These are phyloP conservation scores for Alternaria triticina DNA, from an alignment of 2,329 filamentous ascomycete species.

Conservation along the genomic window DNA sequence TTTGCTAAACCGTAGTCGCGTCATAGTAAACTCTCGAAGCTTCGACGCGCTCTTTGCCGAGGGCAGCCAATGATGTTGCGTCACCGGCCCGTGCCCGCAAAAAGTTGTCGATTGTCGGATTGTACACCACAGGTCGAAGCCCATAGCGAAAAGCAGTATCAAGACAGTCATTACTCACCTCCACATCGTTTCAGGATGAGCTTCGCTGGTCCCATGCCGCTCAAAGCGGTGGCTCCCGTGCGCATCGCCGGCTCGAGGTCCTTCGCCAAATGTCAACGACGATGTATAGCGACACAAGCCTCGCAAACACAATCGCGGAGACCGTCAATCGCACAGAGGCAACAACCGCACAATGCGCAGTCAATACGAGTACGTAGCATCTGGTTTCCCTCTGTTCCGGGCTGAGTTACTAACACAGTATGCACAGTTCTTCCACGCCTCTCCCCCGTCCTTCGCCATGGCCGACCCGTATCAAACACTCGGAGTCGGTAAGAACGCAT, in stretches of 20 bases:
- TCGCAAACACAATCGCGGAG: constrained; percentile 34
- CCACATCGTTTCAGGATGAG: constrained; percentile 36
- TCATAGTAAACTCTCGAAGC: constrained; percentile 14
- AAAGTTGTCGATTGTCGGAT: constrained; percentile 18
- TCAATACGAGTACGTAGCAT: constrained; percentile 39
- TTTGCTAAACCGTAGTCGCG: neutral
- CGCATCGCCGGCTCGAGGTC: constrained; percentile 37
- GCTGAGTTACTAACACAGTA: constrained; percentile 18
- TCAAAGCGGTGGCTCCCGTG: constrained; percentile 40
- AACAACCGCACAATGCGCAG: constrained; percentile 27
- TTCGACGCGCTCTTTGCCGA: constrained; percentile 17
- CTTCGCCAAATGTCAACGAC: constrained; percentile 39
- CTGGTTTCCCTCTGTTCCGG: neutral
- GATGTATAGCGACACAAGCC: constrained; percentile 35
- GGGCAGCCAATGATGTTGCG: constrained; percentile 12
- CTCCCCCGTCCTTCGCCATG: constrained; percentile 65
- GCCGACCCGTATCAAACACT: constrained; percentile 87
- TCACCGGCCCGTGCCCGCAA: constrained; percentile 20
- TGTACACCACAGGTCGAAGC: constrained; percentile 9
- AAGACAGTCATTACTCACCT: constrained; percentile 20
- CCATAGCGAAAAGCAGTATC: constrained; percentile 6
- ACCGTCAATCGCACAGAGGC: constrained; percentile 28
- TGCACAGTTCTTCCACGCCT: constrained; percentile 45
- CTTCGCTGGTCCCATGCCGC: constrained; percentile 42
- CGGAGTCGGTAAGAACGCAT: constrained; percentile 82